Conservation (phyloP, 140 eudicot species). For the Oenanthe javanica region DNA sequence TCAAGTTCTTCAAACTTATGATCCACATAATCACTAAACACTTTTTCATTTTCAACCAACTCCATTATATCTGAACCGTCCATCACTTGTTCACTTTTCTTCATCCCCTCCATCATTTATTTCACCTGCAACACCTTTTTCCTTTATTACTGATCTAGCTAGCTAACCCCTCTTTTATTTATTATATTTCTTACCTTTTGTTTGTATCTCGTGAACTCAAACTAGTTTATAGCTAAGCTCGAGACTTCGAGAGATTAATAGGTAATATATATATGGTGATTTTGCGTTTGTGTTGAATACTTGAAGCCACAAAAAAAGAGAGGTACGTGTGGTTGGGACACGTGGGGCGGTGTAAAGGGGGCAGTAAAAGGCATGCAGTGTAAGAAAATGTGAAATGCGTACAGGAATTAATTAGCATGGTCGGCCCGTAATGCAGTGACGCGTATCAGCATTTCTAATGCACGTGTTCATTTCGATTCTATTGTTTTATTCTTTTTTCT, state of each 20-base stretch:
- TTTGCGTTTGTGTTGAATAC: too few relatives aligned
- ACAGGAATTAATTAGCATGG: not conserved
- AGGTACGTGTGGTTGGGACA: conserved; percentile 17
- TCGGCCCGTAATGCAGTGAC: conserved; percentile 5
- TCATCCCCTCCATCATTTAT: conserved; percentile 1
- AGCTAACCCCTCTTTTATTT: not conserved
- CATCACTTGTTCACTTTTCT: conserved; percentile 45
- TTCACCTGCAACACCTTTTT: not conserved
- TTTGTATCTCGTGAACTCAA: conserved; percentile 15
- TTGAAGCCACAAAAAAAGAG: not conserved
- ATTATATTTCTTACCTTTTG: conserved; percentile 1
- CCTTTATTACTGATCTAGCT: not conserved
- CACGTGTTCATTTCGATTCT: too few relatives aligned
- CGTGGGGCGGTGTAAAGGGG: conserved; percentile 19
- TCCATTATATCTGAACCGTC: conserved; percentile 96
- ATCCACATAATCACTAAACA: conserved; percentile 60
- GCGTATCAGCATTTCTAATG: not conserved
- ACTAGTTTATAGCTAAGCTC: not conserved
- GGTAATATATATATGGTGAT: too few relatives aligned
- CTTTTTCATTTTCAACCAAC: conserved; percentile 86
- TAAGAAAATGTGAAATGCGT: not conserved
- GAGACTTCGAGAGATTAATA: not conserved
- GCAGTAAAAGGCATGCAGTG: not conserved
- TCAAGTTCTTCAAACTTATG: conserved; percentile 81
- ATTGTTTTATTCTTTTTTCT: too few relatives aligned